Evolutionary conservation across 2,329 filamentous ascomycete genomes (phyloP).

Genomic region (Penicillium oxalicum): DNA sequence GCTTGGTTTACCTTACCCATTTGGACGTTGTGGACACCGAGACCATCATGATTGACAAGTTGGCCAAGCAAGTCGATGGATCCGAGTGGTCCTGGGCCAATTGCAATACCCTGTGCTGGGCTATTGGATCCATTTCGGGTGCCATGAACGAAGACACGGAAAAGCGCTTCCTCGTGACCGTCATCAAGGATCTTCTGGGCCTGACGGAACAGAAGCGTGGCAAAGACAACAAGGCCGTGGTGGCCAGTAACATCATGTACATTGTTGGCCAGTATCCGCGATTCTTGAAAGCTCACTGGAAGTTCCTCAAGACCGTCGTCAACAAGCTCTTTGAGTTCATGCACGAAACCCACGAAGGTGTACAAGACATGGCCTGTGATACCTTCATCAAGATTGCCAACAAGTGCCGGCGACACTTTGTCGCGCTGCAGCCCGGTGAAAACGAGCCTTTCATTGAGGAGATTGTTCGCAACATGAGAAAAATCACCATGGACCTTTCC

Average conservation of each 20-base stretch:
- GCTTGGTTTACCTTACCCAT: conserved; percentile 93
- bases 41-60: conserved; percentile 98
- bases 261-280: conserved; percentile 98
- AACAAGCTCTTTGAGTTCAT: conserved; percentile 99
- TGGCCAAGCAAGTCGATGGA: conserved; percentile 90
- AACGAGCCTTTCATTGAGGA: conserved; percentile 96
- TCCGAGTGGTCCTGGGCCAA: conserved; percentile 99
- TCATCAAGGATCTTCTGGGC: conserved; percentile 95
- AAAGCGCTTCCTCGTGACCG: conserved; percentile 95
- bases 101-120: conserved; percentile 99
- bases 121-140: conserved; percentile 94
- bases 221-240: conserved; percentile 98
- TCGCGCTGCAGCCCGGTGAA: conserved; percentile 90
- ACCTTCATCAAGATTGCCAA: conserved; percentile 99
- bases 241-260: conserved; percentile 99
- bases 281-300: conserved; percentile 98
- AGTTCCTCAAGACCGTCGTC: conserved; percentile 98
- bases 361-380: conserved; percentile 99
- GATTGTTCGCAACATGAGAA: conserved; percentile 90
- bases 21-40: conserved; percentile 96
- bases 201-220: conserved; percentile 98
- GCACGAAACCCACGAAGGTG: conserved; percentile 98
- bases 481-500: conserved; percentile 90
- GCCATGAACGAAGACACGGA: conserved; percentile 99
- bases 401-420: conserved; percentile 95